These are phyloP conservation scores for Polyplosphaeria fusca DNA, from an alignment of 495 filamentous ascomycete species.

Conservation along the genomic window DNA sequence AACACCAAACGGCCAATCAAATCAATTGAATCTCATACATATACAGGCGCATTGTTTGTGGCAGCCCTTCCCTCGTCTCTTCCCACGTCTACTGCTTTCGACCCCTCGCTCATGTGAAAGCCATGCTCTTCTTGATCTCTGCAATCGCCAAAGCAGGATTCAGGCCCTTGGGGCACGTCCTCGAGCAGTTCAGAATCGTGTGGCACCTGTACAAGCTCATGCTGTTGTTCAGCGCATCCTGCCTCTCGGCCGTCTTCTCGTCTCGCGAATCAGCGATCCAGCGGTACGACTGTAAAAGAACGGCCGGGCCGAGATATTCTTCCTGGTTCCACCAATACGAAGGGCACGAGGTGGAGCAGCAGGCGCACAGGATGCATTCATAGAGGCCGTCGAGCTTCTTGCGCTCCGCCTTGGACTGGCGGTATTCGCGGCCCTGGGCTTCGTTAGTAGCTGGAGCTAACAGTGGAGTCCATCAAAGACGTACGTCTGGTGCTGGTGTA, in stretches of 20 bases:
- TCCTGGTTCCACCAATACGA: constrained; percentile 99
- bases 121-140: constrained; percentile 97
- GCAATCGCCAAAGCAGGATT: constrained; percentile 94
- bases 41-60: no score
- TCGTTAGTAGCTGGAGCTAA: constrained; percentile 7
- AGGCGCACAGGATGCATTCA: constrained; percentile 99
- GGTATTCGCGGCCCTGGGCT: constrained; percentile 75
- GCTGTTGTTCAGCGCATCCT: constrained; percentile 89
- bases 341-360: constrained; percentile 96
- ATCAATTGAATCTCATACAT: no score
- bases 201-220: constrained; percentile 99
- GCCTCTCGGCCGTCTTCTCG: constrained; percentile 79
- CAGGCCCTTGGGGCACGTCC: constrained; percentile 95
- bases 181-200: constrained; percentile 96
- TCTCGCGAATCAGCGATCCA: constrained; percentile 94
- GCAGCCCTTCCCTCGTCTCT: no score
- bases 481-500: constrained; percentile 70
- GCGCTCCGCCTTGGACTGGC: constrained; percentile 83
- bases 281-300: constrained; percentile 93
- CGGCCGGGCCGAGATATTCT: constrained; percentile 95
- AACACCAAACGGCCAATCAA: no score
- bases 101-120: constrained; percentile 46
- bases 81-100: no score
- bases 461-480: constrained; percentile 34
- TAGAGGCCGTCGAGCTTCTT: constrained; percentile 97